These are phyloP conservation scores for Teratosphaeria zuluensis DNA, from an alignment of 2,329 filamentous ascomycete genomes.

Conservation along the genomic window DNA sequence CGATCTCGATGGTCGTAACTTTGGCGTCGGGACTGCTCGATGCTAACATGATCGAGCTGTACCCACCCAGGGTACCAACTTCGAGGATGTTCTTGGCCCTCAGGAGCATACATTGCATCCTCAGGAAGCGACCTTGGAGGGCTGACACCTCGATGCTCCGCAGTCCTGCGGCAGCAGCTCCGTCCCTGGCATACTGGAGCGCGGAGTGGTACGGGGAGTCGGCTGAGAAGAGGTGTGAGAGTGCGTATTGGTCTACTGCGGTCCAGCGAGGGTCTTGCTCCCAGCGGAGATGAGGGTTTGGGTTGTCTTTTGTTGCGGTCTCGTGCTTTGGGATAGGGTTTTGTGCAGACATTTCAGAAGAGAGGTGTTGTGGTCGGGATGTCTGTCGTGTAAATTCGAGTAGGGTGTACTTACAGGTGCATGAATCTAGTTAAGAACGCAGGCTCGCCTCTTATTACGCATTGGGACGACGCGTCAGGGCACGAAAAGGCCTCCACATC, in stretches of 20 bases:
- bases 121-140: slow-evolving; percentile 30
- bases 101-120: slow-evolving; percentile 27
- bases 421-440: background rate
- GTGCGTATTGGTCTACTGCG: slow-evolving; percentile 30
- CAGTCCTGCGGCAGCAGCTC: slow-evolving; percentile 26
- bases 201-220: slow-evolving; percentile 15
- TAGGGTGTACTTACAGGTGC: background rate
- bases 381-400: background rate
- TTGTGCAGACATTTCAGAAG: background rate
- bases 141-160: slow-evolving; percentile 30
- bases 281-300: background rate
- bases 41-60: slow-evolving; percentile 13
- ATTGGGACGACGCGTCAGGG: background rate
- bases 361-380: background rate
- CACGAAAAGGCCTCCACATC: background rate
- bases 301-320: background rate
- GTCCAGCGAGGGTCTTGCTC: slow-evolving; percentile 24
- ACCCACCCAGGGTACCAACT: slow-evolving; percentile 17
- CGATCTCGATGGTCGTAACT: slow-evolving; percentile 13
- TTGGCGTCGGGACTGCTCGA: slow-evolving; percentile 5
- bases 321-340: background rate
- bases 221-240: slow-evolving; percentile 25
- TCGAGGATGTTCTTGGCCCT: slow-evolving; percentile 14
- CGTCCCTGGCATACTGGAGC: slow-evolving; percentile 24
- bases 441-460: background rate